Percentiles rank a stretch among this genome's conserved stretches.
Conservation (phyloP, 345 rosid genomes). For the Mercurialis annua region DNA sequence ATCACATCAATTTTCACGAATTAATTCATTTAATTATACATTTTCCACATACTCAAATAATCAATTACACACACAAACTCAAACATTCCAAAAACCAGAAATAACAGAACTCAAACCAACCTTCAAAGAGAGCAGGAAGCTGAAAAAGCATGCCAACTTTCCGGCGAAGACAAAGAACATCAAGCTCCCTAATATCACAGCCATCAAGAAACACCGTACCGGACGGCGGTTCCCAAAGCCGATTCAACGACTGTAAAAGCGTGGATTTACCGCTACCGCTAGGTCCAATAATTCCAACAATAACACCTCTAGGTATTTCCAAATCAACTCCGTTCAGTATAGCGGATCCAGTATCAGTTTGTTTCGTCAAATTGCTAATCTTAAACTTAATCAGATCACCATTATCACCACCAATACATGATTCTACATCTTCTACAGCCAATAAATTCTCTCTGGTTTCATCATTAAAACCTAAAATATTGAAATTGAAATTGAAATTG, state of each 20-base stretch:
- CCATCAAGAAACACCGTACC: constrained; percentile 68
- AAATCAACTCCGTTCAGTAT: constrained; percentile 52
- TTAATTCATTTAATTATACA: too few species aligned
- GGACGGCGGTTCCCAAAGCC: constrained; percentile 85
- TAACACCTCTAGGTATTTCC: constrained; percentile 54
- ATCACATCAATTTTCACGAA: too few species aligned
- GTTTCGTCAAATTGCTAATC: constrained; percentile 43
- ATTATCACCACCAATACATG: constrained; percentile 1
- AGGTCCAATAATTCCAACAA: constrained; percentile 87
- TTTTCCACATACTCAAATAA: too few species aligned
- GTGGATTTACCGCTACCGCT: constrained; percentile 97
- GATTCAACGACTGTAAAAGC: constrained; percentile 64
- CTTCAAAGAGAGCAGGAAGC: constrained; percentile 82
- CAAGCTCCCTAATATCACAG: constrained; percentile 51
- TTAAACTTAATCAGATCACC: constrained; percentile 38
- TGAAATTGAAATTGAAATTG: too few species aligned
- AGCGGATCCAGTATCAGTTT: constrained; percentile 42
- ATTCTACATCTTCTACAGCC: constrained; percentile 18
- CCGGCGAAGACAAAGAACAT: constrained; percentile 73
- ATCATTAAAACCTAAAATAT: background rate
- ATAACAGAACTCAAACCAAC: constrained; percentile 29
- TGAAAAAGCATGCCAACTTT: constrained; percentile 96
- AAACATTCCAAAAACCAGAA: too few species aligned
- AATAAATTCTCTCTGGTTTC: constrained; percentile 50
- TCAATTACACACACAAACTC: too few species aligned